A percentile compares a stretch with the other conserved stretches of the same genome.
Conservation (phyloP, 495 filamentous ascomycete species). For the Trichoderma orchidacearum region DNA sequence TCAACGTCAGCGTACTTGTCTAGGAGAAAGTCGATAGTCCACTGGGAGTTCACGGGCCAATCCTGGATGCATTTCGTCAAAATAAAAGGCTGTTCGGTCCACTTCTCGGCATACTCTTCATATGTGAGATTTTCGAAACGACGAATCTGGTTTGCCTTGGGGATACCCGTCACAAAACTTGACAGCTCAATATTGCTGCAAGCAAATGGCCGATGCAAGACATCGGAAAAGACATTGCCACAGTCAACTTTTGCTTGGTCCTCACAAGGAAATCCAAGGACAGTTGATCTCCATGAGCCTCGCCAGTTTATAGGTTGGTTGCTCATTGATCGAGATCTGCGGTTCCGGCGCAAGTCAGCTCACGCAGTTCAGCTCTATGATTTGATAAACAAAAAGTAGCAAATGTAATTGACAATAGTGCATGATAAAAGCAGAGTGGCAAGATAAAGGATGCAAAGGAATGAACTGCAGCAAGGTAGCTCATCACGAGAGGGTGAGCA, state of each 20-base stretch:
- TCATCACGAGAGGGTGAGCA: no score
- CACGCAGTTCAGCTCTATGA: no score
- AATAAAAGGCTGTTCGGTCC: constrained; percentile 79
- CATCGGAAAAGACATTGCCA: constrained; percentile 76
- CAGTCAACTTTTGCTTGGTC: constrained; percentile 45
- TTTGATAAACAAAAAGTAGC: no score
- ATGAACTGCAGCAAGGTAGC: no score
- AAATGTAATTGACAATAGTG: no score
- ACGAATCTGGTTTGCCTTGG: constrained; percentile 54
- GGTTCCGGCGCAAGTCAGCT: background rate
- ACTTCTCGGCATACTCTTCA: constrained; percentile 58
- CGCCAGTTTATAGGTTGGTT: constrained; percentile 48
- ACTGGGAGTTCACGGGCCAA: constrained; percentile 69
- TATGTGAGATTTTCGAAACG: constrained; percentile 54
- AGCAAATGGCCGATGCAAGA: constrained; percentile 80
- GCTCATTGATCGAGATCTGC: background rate
- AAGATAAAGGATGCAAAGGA: no score
- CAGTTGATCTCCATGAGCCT: constrained; percentile 78
- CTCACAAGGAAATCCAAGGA: constrained; percentile 45
- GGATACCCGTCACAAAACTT: constrained; percentile 59
- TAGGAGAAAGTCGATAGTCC: constrained; percentile 55
- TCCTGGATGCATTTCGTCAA: constrained; percentile 68
- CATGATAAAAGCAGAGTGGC: no score
- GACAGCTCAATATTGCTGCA: constrained; percentile 62
- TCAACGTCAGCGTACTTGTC: constrained; percentile 45